Evolutionary conservation across 2,329 filamentous ascomycete genomes (phyloP).

Genomic region (Dryadomyces quercus-mongolicae): DNA sequence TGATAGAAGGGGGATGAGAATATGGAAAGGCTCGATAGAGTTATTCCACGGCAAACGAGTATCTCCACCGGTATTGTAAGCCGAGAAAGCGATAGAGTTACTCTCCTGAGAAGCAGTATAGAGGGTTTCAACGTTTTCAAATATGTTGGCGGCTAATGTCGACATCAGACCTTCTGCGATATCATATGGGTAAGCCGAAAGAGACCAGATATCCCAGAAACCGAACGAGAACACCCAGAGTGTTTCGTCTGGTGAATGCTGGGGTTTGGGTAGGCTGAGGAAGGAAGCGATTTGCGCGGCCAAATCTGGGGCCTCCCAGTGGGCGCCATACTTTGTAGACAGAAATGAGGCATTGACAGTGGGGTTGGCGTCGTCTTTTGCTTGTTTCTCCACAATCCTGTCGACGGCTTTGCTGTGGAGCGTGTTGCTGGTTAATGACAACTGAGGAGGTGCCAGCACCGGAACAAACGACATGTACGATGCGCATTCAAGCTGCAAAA

Average conservation of each 20-base stretch:
- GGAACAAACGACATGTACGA: slow-evolving; percentile 35
- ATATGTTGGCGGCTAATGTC: slow-evolving; percentile 25
- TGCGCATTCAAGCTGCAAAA: slow-evolving; percentile 30
- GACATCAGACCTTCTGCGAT: slow-evolving; percentile 25
- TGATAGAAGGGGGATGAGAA: slow-evolving; percentile 38
- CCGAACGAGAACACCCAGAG: slow-evolving; percentile 41
- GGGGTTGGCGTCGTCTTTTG: slow-evolving; percentile 29
- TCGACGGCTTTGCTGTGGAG: slow-evolving; percentile 37
- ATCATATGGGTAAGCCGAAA: slow-evolving; percentile 32
- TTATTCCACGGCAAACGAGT: slow-evolving; percentile 12
- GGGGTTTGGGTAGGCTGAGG: slow-evolving; percentile 24
- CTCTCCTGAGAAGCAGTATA: slow-evolving; percentile 30
- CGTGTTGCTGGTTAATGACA: slow-evolving; percentile 39
- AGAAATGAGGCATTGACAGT: slow-evolving; percentile 31
- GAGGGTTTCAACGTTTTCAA: slow-evolving; percentile 33
- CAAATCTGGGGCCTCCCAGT: slow-evolving; percentile 27
- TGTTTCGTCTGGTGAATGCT: slow-evolving; percentile 28
- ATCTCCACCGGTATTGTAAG: slow-evolving; percentile 17
- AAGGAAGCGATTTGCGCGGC: slow-evolving; percentile 31
- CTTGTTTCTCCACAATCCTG: slow-evolving; percentile 16
- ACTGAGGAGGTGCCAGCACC: slow-evolving; percentile 3
- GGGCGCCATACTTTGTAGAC: slow-evolving; percentile 28
- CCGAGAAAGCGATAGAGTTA: slow-evolving; percentile 32
- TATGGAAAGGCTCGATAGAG: slow-evolving; percentile 27
- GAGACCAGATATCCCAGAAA: slow-evolving; percentile 42